Percentiles rank a stretch among this genome's conserved stretches.
Evolutionary conservation across 2,329 filamentous ascomycete genomes (phyloP).

Genomic region (Raffaelea albimanens): DNA sequence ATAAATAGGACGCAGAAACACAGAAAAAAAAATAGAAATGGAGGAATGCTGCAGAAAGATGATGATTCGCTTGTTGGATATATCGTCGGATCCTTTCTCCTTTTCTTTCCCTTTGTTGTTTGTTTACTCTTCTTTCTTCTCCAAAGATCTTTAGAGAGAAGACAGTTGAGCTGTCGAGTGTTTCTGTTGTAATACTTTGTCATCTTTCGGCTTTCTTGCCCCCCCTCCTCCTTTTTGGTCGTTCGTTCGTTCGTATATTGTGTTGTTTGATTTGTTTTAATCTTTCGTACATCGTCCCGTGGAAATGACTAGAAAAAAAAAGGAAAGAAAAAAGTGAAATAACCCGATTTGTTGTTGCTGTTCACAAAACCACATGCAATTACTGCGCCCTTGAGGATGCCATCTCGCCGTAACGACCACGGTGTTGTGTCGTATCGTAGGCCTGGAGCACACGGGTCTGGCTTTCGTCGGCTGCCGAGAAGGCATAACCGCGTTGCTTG

Average conservation of each 20-base stretch:
- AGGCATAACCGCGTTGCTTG: constrained; percentile 96
- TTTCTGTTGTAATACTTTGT: too few species aligned
- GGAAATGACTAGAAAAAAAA: not conserved
- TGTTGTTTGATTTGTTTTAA: not conserved
- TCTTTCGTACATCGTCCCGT: not conserved
- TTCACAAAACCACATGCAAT: not conserved
- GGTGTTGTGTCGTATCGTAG: constrained; percentile 89
- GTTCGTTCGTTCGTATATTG: not conserved
- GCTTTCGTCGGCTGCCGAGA: constrained; percentile 93
- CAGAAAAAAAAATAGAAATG: too few species aligned
- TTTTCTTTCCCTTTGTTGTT: not conserved
- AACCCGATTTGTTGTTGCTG: not conserved
- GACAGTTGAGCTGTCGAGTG: too few species aligned
- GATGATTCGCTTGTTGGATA: too few species aligned
- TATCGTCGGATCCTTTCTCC: not conserved
- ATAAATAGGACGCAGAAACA: too few species aligned
- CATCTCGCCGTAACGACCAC: constrained; percentile 96
- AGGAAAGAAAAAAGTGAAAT: not conserved
- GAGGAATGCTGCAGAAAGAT: too few species aligned
- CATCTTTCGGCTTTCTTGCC: not conserved
- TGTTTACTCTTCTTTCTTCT: not conserved
- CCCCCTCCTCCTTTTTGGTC: not conserved
- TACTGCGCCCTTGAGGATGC: constrained; percentile 25
- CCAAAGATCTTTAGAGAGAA: too few species aligned
- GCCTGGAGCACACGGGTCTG: constrained; percentile 93